Evolutionary conservation across 2,329 filamentous ascomycete species (phyloP), one percentile per base, ranked within the genome.

Genomic region (Apiospora koreana): DNA sequence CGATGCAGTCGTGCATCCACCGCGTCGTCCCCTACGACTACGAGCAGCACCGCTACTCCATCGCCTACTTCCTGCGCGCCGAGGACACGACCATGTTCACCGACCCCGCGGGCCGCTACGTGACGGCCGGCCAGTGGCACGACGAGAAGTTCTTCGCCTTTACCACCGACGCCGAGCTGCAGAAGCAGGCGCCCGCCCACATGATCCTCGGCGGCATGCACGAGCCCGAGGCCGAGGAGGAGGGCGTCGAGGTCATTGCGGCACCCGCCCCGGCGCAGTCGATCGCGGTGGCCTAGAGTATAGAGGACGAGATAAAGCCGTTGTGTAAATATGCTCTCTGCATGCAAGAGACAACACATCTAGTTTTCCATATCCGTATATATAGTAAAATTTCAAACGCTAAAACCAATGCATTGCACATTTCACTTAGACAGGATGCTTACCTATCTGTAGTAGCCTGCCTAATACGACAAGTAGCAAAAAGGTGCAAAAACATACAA

Each of bases 21-120:
- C 82, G 86, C 70, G 87, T 89, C 38, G 85, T 89, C 25, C 87
- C 87, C 0, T 84, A 85, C 72, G 77, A 87, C 78, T 81, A 83
- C 28, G 74, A 77, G 50, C 84, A 88, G 84, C 84, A 88, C 79
- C 84, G 87, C 70, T 89, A 88, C 82, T 87, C 85, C 12, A 86
- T 89, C 72, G 87, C 87, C 18, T 89, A 89, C 78, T 89, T 89
- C 81, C 81, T 89, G 68, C 82, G 87, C 45, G 85, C 87, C 68
- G 86, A 88, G 81, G 82, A 88, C 77, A 85, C 86, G 75, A 85
- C 84, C 75, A 84, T 86, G 82, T 88, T 89, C 77, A 81, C 81
- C 65, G 87, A 89, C 79, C 84, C 82, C 73, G 85, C 86, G 80
- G 87, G 87, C 70, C 80, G 86, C 58, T 83, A 82, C 73, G 81